Evolutionary conservation across 208 protist genomes (phyloP), one percentile per base, ranked within the genome.

Genomic region (Leishmania martiniquensis): DNA sequence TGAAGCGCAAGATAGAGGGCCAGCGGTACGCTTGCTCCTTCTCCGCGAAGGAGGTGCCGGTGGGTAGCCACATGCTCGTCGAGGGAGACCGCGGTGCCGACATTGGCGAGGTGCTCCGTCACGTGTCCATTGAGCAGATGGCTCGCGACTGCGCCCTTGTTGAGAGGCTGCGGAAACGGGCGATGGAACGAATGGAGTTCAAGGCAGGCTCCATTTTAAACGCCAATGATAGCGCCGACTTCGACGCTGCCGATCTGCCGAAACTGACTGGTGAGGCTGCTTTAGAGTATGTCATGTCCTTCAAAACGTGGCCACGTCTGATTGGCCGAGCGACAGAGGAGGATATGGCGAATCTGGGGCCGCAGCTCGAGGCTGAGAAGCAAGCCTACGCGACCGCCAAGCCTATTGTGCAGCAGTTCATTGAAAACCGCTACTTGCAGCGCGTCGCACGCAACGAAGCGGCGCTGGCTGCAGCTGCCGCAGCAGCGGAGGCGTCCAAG

Each of bases 31-130:
- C 84, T 4, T 88, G 85, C 76, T 37, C 81, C 17, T 25, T 86
- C 45, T 1, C 57, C 4, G 52, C 62, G 4, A 49, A 54, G 34
- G 49, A 77, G 72, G 65, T 88, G 42, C 75, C 85, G 13, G 52
- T 91, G 17, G 89, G 89, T 67, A 79, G 62, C 42, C 10, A 83
- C 25, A 86, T 93, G 47, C 75, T 95, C 22, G 89, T 93, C 2
- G 87, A 92, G 63, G 91, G 88, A 47, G 91, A 95, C 80, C 87
- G 91, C 47, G 91, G 91, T 20, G 84, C 87, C 51, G 81, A 87
- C 66, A 79, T 93, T 20, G 91, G 89, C 45, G 83, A 87, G n/a
- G 85, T 92, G 32, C 37, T 82, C 62, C 75, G 52, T 34, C 77
- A 84, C 74, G 70, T 91, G 22, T 78, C 76, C 13, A 71, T 89